phyloP scores from a whole-genome alignment of 2,329 filamentous ascomycete genomes.

The Aspergillus amoenus region DNA sequence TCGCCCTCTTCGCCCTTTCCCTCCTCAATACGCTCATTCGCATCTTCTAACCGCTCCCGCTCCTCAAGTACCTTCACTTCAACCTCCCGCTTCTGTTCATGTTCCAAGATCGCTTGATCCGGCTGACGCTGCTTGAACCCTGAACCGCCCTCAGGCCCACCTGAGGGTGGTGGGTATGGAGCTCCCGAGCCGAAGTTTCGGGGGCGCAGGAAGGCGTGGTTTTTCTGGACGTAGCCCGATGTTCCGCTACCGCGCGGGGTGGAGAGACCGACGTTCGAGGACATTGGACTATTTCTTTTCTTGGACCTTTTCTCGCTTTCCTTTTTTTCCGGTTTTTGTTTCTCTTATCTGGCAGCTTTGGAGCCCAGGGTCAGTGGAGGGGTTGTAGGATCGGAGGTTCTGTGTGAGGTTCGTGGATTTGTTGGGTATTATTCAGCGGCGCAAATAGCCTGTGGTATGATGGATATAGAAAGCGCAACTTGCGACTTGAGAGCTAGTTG shows the following conservation, averaged over 20 bases:
- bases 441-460: not conserved
- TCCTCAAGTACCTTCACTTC: conserved; percentile 93
- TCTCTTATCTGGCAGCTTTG: not conserved
- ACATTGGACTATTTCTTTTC: conserved; percentile 64
- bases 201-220: conserved; percentile 81
- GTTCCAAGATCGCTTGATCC: conserved; percentile 88
- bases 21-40: conserved; percentile 63
- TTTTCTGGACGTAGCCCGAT: conserved; percentile 96
- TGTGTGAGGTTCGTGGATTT: not conserved
- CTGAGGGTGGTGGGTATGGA: conserved; percentile 61
- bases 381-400: not conserved
- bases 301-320: conserved; percentile 4
- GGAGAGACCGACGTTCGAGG: conserved; percentile 92
- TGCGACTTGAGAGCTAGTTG: not conserved
- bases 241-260: conserved; percentile 94
- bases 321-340: not conserved
- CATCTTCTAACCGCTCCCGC: conserved; percentile 86
- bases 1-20: conserved; percentile 50
- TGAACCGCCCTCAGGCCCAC: conserved; percentile 19
- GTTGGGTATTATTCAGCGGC: not conserved
- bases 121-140: conserved; percentile 75
- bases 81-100: conserved; percentile 85
- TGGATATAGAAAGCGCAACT: not conserved
- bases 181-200: conserved; percentile 68
- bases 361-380: not conserved